A percentile compares a stretch with the other conserved stretches of the same genome.
phyloP scores from a whole-genome alignment of 345 rosid species.

The Noccaea bulbosa region DNA sequence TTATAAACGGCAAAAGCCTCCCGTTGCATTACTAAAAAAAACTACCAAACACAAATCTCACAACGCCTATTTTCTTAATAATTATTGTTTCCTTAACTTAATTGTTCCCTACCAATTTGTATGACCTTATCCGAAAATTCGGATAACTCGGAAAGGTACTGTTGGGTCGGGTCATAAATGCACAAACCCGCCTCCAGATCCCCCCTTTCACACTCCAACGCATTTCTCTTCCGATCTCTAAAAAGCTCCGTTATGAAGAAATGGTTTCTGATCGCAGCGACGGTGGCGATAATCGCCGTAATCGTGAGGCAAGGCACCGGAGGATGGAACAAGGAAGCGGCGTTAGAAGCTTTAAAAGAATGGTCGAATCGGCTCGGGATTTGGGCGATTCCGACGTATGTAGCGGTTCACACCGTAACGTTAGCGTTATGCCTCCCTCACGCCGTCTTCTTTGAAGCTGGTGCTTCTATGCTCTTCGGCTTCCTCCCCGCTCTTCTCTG shows the following conservation, averaged over 20 bases:
- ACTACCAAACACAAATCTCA: no score
- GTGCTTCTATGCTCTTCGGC: constrained; percentile 81
- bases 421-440: constrained; percentile 80
- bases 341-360: constrained; percentile 49
- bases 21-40: no score
- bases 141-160: neutral
- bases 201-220: neutral
- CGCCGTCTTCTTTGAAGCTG: constrained; percentile 93
- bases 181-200: constrained; percentile 1
- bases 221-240: constrained; percentile 3
- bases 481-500: constrained; percentile 80
- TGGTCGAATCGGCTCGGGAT: constrained; percentile 73
- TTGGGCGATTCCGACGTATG: constrained; percentile 92
- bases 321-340: constrained; percentile 66
- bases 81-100: no score
- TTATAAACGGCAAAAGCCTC: no score
- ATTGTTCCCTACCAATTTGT: no score
- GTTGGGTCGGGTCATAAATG: neutral
- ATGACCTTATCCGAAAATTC: neutral
- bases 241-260: constrained; percentile 47
- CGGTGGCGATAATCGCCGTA: constrained; percentile 44
- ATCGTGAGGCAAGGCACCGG: constrained; percentile 50
- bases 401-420: constrained; percentile 73
- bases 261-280: constrained; percentile 56
- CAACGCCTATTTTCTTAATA: no score